Evolutionary conservation across 805 yeast genomes (phyloP).

Genomic region (Cephaloascus albidus): DNA sequence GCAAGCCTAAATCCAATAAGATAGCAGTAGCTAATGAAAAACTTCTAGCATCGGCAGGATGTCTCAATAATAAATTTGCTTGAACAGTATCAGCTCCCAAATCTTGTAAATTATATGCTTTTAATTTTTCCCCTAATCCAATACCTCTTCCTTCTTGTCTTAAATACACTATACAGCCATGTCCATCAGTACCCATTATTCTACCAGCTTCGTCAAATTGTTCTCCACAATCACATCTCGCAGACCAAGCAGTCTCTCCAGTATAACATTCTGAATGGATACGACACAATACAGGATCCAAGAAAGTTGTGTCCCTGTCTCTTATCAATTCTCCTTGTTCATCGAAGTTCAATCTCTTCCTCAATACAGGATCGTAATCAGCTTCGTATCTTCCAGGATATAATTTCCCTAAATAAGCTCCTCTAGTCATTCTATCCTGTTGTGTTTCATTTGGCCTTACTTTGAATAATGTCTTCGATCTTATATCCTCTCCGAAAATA

Average conservation of each 20-base stretch:
- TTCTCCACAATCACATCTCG: constrained; percentile 98
- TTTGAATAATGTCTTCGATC: constrained; percentile 65
- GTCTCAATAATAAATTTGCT: constrained; percentile 85
- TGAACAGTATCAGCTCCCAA: constrained; percentile 98
- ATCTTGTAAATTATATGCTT: constrained; percentile 95
- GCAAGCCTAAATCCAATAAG: constrained; percentile 69
- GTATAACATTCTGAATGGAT: constrained; percentile 98
- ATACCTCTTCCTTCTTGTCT: constrained; percentile 99
- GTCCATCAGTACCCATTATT: constrained; percentile 77
- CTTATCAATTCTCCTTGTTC: constrained; percentile 13
- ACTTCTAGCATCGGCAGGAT: constrained; percentile 97
- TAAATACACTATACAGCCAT: constrained; percentile 90
- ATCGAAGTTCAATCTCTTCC: constrained; percentile 15
- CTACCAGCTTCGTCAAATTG: constrained; percentile 98
- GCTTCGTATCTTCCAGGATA: constrained; percentile 79
- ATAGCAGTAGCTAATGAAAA: constrained; percentile 93
- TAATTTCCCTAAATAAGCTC: constrained; percentile 88
- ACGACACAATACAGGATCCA: constrained; percentile 59
- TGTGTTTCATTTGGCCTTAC: constrained; percentile 66
- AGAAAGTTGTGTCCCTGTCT: constrained; percentile 18
- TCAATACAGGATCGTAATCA: constrained; percentile 36
- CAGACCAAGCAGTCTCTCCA: constrained; percentile 99
- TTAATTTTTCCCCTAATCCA: constrained; percentile 94
- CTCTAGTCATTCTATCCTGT: constrained; percentile 94
- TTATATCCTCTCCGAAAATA: constrained; percentile 87